Base-by-base conservation (phyloP, 1,284 basidiomycete genomes). In the Rhodotorula sp. region DNA sequence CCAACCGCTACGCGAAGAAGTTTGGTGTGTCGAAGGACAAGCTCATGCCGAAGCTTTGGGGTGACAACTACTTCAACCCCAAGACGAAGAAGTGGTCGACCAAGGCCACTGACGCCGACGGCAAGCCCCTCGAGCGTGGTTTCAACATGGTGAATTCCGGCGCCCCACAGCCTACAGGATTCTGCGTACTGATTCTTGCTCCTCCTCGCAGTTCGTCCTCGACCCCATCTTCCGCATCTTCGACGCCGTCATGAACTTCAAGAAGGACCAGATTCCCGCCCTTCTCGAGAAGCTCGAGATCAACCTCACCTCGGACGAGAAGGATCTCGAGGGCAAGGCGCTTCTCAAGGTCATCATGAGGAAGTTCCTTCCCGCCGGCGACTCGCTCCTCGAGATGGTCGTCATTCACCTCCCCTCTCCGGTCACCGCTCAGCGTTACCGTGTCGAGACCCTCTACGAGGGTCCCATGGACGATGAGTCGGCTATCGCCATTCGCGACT, bases 391-490 rank as follows among this genome's bases (percentile, higher is more conserved):
- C 84, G 96, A 99, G 87, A 99, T 99, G 96, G 97, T 98, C 84
- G 94, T 97, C 86, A 93, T 99, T 84, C 93, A 98, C 86, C 88
- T 96, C 76, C 81, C 95, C 69, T 99, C 96, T 64, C 96, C 95
- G 73, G 89, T 89, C 70, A 98, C 94, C 75, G 95, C 95, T 73
- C 95, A 99, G 84, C 87, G 89, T 72, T 99, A 99, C 85, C 95
- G 96, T 88, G 94, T 97, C 75, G 94, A 99, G 87, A 98, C 95
- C 77, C 89, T 99, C 70, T 99, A 99, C 84, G 96, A 99, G 83
- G 96, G 96, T 82, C 96, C 96, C 79, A 91, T 97, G 91, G 96
- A 99, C 83, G 96, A 99, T 81, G 95, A 99, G 84, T 95, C 92
- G 70, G 96, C 96, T 79, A 94, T 98, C 79, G 92, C 89, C 85